Evolutionary conservation across 331 rosid species (phyloP), one percentile per base, ranked within the genome.

Genomic region (Stylosanthes scabra): DNA sequence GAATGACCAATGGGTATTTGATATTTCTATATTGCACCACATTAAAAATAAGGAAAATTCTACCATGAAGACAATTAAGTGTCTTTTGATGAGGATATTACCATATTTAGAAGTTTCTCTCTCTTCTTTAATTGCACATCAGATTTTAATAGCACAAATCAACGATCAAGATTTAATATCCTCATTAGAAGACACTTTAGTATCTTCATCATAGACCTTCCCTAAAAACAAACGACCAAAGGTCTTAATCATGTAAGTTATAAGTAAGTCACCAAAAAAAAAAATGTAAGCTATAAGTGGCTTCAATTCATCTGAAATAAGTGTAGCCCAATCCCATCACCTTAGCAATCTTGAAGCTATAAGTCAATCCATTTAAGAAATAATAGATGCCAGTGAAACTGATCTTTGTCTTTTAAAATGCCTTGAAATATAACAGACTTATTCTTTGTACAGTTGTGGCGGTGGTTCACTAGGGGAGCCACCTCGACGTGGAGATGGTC

Each of bases 381-480:
- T 2, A 46, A 46, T 58, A 27, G 14, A 10, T n/a, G 8, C 13
- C 9, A 13, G 27, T 20, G 34, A 15, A 51, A 39, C 3, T 39
- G 20, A 39, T 25, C 2, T 39, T 0, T 57, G 39, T 37, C 40
- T 29, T 59, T 12, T 40, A 41, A 13, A 40, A 41, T 34, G 55
- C 15, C 8, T 28, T 51, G 45, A 16, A 77, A 40, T 51, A 47
- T 65, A n/a, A 28, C 40, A 50, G 51, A 65, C 20, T 8, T 44
- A 44, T 44, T 46, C 11, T 58, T 34, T 70, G 27, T 85, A 70
- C 81, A 92, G 98, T 78, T 92, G 97, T 37, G 98, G 98, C 31
- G 98, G 84, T n/a, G 91, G 90, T 71, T 74, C 84, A 58, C 64
- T 90, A 64, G 96, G 89, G 8, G 87, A 88, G 88, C 90, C 95